Conservation (phyloP, 2,329 filamentous ascomycete genomes). For the Dactylellina sp. region DNA sequence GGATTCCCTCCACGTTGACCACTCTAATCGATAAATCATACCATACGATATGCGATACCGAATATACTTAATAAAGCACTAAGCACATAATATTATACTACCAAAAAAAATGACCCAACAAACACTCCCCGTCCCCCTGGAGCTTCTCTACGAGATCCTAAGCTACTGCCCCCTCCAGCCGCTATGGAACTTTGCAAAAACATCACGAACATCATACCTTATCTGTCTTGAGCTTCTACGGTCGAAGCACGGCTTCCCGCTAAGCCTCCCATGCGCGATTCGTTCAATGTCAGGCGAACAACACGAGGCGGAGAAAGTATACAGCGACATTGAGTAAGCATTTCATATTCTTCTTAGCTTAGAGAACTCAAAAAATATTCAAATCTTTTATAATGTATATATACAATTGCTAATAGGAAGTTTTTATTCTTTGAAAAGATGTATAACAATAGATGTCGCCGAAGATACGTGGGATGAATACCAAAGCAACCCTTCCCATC, state of each 20-base stretch:
- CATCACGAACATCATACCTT: conserved; percentile 16
- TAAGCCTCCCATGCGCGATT: conserved; percentile 22
- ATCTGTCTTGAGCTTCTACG: conserved; percentile 1
- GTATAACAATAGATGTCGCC: conserved; percentile 20
- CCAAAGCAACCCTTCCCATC: background rate
- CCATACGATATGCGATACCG: too few species aligned
- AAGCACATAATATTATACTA: background rate
- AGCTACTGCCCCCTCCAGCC: background rate
- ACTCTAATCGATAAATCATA: too few species aligned
- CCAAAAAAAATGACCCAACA: conserved; percentile 2
- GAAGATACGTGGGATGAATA: background rate
- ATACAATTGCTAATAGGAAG: too few species aligned
- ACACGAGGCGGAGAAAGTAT: background rate
- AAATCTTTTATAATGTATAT: too few species aligned
- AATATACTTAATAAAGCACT: too few species aligned
- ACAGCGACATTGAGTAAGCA: conserved; percentile 24
- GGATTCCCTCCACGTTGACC: too few species aligned
- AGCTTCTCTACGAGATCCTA: conserved; percentile 29
- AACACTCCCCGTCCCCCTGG: conserved; percentile 19
- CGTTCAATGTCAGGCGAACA: background rate
- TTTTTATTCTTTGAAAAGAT: conserved; percentile 18
- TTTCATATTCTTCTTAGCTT: too few species aligned
- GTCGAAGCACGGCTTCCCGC: conserved; percentile 3
- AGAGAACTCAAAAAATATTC: too few species aligned
- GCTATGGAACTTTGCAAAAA: conserved; percentile 25